A percentile compares a stretch with the other conserved stretches of the same genome.
phyloP scores from a whole-genome alignment of 305 asterid genomes.

The Fraxinus ornus region DNA sequence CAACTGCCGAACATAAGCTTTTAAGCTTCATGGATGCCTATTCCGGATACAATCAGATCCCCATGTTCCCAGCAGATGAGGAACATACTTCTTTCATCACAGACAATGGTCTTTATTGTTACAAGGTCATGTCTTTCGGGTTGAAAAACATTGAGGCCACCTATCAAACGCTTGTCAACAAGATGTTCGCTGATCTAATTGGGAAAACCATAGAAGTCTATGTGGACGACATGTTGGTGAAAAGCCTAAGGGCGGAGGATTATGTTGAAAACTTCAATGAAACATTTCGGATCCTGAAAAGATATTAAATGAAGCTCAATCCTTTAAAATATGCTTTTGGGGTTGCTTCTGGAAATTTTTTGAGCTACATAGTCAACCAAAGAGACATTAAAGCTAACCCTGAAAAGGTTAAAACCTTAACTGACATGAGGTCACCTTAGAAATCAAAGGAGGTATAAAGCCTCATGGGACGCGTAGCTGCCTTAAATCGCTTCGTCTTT shows the following conservation, averaged over 20 bases:
- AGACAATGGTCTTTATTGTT: neutral
- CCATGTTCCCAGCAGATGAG: too few relatives aligned
- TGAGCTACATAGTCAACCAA: neutral
- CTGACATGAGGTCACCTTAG: too few relatives aligned
- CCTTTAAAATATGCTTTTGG: neutral
- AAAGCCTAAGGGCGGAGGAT: neutral
- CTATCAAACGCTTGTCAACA: neutral
- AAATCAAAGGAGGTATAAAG: too few relatives aligned
- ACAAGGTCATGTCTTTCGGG: neutral
- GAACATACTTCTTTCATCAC: too few relatives aligned
- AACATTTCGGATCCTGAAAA: neutral
- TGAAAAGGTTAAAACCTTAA: neutral
- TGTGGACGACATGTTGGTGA: neutral
- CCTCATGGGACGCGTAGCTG: too few relatives aligned
- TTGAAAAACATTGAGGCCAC: neutral
- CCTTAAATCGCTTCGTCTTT: too few relatives aligned
- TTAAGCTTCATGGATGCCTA: too few relatives aligned
- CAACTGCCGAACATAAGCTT: too few relatives aligned
- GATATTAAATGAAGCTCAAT: neutral
- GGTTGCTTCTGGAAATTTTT: neutral
- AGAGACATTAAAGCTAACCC: neutral
- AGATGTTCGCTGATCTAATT: neutral
- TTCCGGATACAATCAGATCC: too few relatives aligned
- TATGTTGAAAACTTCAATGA: neutral
- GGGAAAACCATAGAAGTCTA: neutral